Evolutionary conservation across 495 filamentous ascomycete genomes (phyloP).

Genomic region (Diplogelasinospora grovesii): DNA sequence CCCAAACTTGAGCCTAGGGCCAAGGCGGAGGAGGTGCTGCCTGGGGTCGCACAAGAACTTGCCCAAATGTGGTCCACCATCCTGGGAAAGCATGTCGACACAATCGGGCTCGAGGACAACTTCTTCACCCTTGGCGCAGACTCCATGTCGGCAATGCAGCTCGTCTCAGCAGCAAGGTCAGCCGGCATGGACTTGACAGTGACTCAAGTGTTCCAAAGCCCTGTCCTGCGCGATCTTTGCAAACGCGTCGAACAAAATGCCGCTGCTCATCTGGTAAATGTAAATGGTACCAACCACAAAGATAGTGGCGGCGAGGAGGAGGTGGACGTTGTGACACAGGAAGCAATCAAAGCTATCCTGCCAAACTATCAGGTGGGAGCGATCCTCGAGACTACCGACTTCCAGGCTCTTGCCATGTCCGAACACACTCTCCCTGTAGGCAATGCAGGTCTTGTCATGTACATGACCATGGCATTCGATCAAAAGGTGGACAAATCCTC

Average conservation of each 20-base stretch:
- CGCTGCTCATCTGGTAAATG: neutral
- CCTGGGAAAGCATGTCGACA: too few relatives aligned
- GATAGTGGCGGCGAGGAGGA: neutral
- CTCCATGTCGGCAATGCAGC: conserved; percentile 55
- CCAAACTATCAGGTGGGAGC: conserved; percentile 39
- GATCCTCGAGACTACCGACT: conserved; percentile 50
- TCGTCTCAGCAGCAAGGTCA: conserved; percentile 46
- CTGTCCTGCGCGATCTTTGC: conserved; percentile 12
- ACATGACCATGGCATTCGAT: too few relatives aligned
- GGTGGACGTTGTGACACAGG: neutral
- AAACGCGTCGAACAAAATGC: neutral
- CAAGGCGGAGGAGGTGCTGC: too few relatives aligned
- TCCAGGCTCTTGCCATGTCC: conserved; percentile 53
- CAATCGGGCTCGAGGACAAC: too few relatives aligned
- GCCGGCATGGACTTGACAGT: conserved; percentile 46
- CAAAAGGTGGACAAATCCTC: too few relatives aligned
- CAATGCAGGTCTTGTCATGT: conserved; percentile 4
- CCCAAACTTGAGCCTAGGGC: too few relatives aligned
- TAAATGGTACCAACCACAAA: neutral
- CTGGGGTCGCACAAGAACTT: too few relatives aligned
- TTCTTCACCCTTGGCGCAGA: conserved; percentile 62
- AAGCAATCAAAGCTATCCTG: conserved; percentile 21
- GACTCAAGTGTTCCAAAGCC: conserved; percentile 36
- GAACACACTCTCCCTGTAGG: conserved; percentile 43
- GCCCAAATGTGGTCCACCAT: too few relatives aligned